These are phyloP conservation scores for Xylariales sp. DNA, from an alignment of 2,329 filamentous ascomycete species.

Conservation along the genomic window DNA sequence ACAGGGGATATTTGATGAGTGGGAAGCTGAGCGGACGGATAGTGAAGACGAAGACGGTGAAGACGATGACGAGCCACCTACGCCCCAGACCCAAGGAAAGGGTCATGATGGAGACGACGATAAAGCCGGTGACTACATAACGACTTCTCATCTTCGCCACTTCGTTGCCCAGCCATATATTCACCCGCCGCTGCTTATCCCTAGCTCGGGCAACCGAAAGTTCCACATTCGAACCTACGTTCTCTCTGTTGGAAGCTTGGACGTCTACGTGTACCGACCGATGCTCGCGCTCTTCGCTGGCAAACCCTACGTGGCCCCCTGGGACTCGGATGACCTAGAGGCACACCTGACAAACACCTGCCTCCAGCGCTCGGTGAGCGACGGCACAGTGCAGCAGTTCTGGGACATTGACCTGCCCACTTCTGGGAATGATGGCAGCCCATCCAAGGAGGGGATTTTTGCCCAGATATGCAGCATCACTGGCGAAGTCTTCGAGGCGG, in stretches of 20 bases:
- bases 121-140: slow-evolving; percentile 51
- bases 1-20: slow-evolving; percentile 84
- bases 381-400: slow-evolving; percentile 69
- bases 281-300: slow-evolving; percentile 94
- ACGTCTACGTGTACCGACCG: slow-evolving; percentile 79
- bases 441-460: slow-evolving; percentile 59
- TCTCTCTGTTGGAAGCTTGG: slow-evolving; percentile 70
- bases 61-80: slow-evolving; percentile 25
- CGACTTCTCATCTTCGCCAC: slow-evolving; percentile 87
- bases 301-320: slow-evolving; percentile 65
- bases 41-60: slow-evolving; percentile 59
- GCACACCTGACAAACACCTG: slow-evolving; percentile 94
- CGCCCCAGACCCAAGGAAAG: not conserved
- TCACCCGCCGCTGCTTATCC: slow-evolving; percentile 74
- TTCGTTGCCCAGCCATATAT: slow-evolving; percentile 97
- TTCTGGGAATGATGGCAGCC: slow-evolving; percentile 13
- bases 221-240: slow-evolving; percentile 96
- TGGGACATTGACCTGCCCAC: slow-evolving; percentile 53
- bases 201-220: slow-evolving; percentile 63
- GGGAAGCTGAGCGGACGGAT: slow-evolving; percentile 69
- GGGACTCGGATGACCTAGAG: slow-evolving; percentile 52
- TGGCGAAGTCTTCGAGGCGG: slow-evolving; percentile 79
- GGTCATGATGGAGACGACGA: slow-evolving; percentile 11
- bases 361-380: slow-evolving; percentile 62
- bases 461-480: slow-evolving; percentile 70